Evolutionary conservation across 805 yeast genomes (phyloP).

Genomic region (Candida hungchunana): DNA sequence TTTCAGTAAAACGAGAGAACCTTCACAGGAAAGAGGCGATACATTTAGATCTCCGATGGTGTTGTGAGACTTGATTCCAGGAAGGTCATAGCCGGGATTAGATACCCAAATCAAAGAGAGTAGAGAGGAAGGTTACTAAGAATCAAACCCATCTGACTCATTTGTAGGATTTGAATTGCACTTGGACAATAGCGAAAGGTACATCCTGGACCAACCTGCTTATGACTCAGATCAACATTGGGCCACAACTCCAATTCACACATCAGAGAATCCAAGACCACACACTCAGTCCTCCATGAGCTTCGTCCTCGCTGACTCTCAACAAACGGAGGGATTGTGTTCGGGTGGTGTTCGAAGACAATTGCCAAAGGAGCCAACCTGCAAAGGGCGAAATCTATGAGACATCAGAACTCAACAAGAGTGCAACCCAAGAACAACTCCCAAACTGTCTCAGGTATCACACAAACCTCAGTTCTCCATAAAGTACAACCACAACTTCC

Average conservation of each 20-base stretch:
- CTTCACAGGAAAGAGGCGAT: not conserved
- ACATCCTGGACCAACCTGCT: not conserved
- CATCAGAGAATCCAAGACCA: too few relatives aligned
- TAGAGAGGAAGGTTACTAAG: not conserved
- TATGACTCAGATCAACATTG: too few relatives aligned
- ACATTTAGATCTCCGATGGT: not conserved
- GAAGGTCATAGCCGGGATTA: constrained; percentile 11
- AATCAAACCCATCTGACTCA: constrained; percentile 1
- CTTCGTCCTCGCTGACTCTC: not conserved
- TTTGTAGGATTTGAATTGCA: too few relatives aligned
- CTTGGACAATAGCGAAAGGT: not conserved
- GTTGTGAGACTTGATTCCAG: constrained; percentile 7
- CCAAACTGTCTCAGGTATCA: too few relatives aligned
- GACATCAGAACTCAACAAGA: too few relatives aligned
- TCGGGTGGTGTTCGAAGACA: not conserved
- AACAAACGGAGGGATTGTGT: not conserved
- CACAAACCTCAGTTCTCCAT: too few relatives aligned
- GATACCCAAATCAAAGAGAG: constrained; percentile 8
- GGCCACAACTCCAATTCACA: too few relatives aligned
- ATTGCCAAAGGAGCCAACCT: not conserved
- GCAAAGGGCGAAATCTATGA: too few relatives aligned
- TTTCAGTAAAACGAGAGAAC: not conserved
- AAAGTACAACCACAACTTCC: too few relatives aligned
- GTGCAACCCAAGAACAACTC: too few relatives aligned
- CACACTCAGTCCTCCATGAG: not conserved